A percentile compares a stretch with the other conserved stretches of the same genome.
phyloP scores from a whole-genome alignment of 495 filamentous ascomycete genomes.

The Neurospora sp. region DNA sequence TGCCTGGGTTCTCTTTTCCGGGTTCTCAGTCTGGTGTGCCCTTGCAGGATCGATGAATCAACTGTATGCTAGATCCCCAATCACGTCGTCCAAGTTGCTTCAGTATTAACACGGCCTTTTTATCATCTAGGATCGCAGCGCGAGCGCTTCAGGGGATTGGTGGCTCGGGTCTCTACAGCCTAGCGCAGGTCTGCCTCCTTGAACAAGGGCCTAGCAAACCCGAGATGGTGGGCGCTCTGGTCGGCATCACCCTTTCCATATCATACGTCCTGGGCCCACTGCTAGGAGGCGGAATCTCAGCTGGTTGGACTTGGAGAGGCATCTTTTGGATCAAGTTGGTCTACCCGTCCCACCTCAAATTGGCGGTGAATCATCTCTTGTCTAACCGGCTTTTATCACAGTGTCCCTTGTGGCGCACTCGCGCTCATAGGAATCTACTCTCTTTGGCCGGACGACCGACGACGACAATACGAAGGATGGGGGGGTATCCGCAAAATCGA shows the following conservation, averaged over 20 bases:
- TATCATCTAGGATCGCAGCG: conserved; percentile 38
- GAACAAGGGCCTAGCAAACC: conserved; percentile 44
- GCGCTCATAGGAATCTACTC: conserved; percentile 48
- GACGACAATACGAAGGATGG: conserved; percentile 12
- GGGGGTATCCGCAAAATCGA: conserved; percentile 37
- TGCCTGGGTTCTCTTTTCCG: conserved; percentile 42
- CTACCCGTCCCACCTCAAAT: background rate
- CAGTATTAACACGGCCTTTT: background rate
- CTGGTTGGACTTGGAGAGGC: conserved; percentile 55
- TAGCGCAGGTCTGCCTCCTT: conserved; percentile 44
- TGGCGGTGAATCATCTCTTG: background rate
- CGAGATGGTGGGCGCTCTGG: conserved; percentile 31
- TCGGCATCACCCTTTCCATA: conserved; percentile 34
- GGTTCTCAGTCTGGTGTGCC: conserved; percentile 49
- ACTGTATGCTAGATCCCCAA: conserved; percentile 30
- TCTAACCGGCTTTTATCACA: conserved; percentile 9
- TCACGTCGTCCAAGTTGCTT: background rate
- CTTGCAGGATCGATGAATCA: conserved; percentile 39
- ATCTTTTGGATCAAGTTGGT: conserved; percentile 61
- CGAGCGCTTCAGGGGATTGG: conserved; percentile 55
- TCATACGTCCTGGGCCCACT: conserved; percentile 52
- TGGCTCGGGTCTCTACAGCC: conserved; percentile 46
- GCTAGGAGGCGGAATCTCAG: conserved; percentile 57
- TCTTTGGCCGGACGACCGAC: conserved; percentile 32
- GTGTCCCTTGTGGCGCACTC: conserved; percentile 46